phyloP scores from a whole-genome alignment of 75 land plant genomes.

The Gnetum montanum region DNA sequence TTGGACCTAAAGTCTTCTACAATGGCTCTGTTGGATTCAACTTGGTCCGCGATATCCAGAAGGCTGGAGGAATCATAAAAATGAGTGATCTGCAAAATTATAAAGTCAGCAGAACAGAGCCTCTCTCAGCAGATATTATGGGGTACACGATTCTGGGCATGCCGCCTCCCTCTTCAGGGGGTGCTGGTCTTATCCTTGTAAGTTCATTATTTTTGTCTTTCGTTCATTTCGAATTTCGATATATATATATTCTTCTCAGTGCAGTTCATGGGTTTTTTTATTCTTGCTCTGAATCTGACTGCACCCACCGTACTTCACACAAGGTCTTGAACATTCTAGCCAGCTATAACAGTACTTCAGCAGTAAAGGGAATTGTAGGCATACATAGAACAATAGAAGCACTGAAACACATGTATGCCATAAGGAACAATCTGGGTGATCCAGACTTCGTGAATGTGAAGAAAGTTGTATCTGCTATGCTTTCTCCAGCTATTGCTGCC shows the following conservation, averaged over 20 bases:
- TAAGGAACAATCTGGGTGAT: conserved; percentile 82
- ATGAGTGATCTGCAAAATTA: conserved; percentile 68
- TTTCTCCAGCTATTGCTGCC: conserved; percentile 54
- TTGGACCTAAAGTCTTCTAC: conserved; percentile 73
- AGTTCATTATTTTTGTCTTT: background rate
- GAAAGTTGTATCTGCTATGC: conserved; percentile 45
- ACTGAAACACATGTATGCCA: conserved; percentile 81
- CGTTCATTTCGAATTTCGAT: background rate
- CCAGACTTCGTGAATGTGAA: conserved; percentile 56
- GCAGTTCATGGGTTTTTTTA: background rate
- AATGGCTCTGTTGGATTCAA: conserved; percentile 67
- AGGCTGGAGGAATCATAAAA: conserved; percentile 73
- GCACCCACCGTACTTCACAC: background rate
- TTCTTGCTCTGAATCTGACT: background rate
- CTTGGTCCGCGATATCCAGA: conserved; percentile 57
- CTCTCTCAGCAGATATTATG: conserved; percentile 49
- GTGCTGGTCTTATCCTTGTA: conserved; percentile 58
- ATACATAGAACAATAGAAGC: conserved; percentile 81
- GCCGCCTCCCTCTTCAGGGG: conserved; percentile 95
- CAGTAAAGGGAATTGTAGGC: conserved; percentile 43
- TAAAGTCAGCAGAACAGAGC: conserved; percentile 40
- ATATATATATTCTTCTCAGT: background rate
- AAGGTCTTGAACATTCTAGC: conserved; percentile 70
- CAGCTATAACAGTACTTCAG: conserved; percentile 38
- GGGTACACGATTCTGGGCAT: conserved; percentile 71